Evolutionary conservation across 192 early-diverging fungal species (phyloP), one percentile per base, ranked within the genome.

Genomic region (Coemansia sp.): DNA sequence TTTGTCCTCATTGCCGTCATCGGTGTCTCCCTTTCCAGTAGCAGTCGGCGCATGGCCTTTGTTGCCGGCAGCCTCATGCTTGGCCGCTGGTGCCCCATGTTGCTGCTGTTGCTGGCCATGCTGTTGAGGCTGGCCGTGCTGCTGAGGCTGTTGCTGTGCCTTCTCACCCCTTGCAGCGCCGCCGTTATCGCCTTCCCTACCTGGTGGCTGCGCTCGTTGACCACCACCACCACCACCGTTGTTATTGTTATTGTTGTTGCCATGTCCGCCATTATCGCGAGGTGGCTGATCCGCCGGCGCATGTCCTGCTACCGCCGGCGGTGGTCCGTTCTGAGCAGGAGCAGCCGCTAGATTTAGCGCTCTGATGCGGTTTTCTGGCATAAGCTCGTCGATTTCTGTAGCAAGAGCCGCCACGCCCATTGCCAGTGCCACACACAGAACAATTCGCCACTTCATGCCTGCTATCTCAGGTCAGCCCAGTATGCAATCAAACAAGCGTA

Each of bases 111-210:
- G 56, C 36, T 59, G 37, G 6, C 36, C 21, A 6, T 59, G 57
- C 26, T 21, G 47, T 21, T 69, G 68, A n/a, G 32, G 66, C 58
- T 49, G 66, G 47, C 46, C 61, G 42, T 67, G 54, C 47, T 60
- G 42, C 49, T 22, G 46, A 40, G 47, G 26, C 61, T 65, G 9
- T 22, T 52, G 18, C 18, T 52, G 49, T 52, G 49, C 21, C 21
- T 11, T 18, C 21, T 52, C n/a, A n/a, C n/a, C n/a, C n/a, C n/a
- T n/a, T n/a, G n/a, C n/a, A n/a, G n/a, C n/a, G n/a, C n/a, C n/a
- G n/a, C n/a, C n/a, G n/a, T n/a, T n/a, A n/a, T n/a, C 49, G 7
- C 49, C 49, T 52, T 52, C 49, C 26, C 26, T 52, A 21, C 18
- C 21, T 52, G 49, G 49, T 21, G 41, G 49, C 49, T 48, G 46